phyloP scores from a whole-genome alignment of 305 asterid species.

The Lippia alba region DNA sequence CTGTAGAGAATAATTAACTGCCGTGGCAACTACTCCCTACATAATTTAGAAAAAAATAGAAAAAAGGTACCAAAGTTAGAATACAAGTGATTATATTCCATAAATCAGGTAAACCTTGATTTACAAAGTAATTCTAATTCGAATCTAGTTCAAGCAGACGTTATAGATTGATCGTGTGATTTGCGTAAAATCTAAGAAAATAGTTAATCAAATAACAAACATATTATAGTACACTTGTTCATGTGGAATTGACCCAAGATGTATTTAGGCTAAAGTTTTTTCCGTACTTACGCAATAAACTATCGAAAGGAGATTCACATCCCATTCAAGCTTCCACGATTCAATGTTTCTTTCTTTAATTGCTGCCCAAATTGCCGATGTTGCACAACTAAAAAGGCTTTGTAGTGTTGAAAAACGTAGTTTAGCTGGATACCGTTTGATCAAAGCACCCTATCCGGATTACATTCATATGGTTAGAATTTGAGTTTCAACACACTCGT shows the following conservation, averaged over 20 bases:
- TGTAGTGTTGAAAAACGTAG: slow-evolving; percentile 29
- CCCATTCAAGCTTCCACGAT: slow-evolving; percentile 56
- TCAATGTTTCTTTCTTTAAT: slow-evolving; percentile 33
- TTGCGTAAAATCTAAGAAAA: no score
- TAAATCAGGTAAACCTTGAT: no score
- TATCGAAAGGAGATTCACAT: slow-evolving; percentile 42
- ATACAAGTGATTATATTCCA: no score
- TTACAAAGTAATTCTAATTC: no score
- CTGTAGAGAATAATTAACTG: slow-evolving; percentile 25
- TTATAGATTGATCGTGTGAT: no score
- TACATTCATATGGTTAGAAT: no score
- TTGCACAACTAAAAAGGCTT: slow-evolving; percentile 40
- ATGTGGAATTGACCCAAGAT: no score
- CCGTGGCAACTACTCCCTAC: slow-evolving; percentile 31
- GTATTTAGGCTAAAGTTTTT: neutral
- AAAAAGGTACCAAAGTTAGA: neutral
- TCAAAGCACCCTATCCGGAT: slow-evolving; percentile 16
- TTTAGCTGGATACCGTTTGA: slow-evolving; percentile 31
- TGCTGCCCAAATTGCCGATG: neutral
- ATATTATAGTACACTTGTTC: no score
- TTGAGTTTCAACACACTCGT: no score
- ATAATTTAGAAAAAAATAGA: neutral
- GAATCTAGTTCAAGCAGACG: no score
- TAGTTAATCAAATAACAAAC: no score
- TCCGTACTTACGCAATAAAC: slow-evolving; percentile 33